phyloP scores from a whole-genome alignment of 2,329 filamentous ascomycete genomes.

The Phaeoacremonium minimum region DNA sequence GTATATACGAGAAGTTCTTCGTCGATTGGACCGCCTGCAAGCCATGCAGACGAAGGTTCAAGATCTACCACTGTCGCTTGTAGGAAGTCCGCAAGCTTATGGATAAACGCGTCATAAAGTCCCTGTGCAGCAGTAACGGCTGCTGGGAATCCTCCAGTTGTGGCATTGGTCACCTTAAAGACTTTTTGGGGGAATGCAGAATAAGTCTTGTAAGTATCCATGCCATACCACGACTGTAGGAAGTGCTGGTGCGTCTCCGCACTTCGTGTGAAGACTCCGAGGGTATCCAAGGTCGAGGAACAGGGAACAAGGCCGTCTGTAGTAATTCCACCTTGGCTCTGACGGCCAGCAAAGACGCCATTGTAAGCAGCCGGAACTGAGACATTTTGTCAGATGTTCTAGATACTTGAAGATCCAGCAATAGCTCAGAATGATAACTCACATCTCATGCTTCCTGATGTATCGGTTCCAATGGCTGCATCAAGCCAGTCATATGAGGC shows the following conservation, averaged over 20 bases:
- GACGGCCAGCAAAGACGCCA: background rate
- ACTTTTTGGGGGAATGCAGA: background rate
- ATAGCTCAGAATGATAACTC: no score
- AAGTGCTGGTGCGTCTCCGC: background rate
- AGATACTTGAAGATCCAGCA: no score
- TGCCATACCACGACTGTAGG: conserved; percentile 1
- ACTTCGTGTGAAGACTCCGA: background rate
- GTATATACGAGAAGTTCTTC: conserved; percentile 1
- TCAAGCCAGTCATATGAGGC: conserved; percentile 26
- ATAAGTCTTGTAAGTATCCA: background rate
- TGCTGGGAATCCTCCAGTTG: background rate
- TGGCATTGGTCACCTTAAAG: background rate
- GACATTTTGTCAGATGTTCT: no score
- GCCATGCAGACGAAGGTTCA: background rate
- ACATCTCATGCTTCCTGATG: background rate
- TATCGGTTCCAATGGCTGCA: conserved; percentile 9
- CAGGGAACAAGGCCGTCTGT: background rate
- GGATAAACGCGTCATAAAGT: background rate
- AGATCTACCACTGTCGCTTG: background rate
- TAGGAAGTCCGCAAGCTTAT: background rate
- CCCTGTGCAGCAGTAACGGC: background rate
- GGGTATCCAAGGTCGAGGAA: background rate
- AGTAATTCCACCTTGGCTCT: background rate
- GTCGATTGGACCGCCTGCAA: background rate
- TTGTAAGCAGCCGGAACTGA: conserved; percentile 1